Conservation (phyloP, 1,284 basidiomycete species). For the Puccinia hordei region DNA sequence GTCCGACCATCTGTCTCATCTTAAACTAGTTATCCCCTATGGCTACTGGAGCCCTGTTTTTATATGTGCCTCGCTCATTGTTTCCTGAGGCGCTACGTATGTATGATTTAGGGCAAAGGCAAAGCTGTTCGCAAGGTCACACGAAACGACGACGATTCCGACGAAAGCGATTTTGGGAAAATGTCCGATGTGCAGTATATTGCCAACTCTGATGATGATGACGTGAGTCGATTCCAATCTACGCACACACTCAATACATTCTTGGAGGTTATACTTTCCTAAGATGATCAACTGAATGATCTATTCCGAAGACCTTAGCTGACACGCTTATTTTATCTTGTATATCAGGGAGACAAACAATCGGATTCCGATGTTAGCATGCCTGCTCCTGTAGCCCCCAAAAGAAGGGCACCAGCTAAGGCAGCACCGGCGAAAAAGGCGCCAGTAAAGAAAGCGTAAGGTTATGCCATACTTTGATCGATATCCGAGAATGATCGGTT, state of each 20-base stretch:
- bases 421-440: conserved; percentile 60
- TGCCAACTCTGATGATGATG: conserved; percentile 28
- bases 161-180: conserved; percentile 54
- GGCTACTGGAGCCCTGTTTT: background rate
- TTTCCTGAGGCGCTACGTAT: conserved; percentile 25
- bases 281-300: conserved; percentile 1
- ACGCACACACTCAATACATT: background rate
- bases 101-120: conserved; percentile 52
- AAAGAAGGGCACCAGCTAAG: background rate
- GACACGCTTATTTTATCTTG: background rate
- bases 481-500: background rate
- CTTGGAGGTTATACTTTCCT: background rate
- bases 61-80: conserved; percentile 9
- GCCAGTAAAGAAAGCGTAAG: conserved; percentile 53
- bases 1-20: conserved; percentile 56
- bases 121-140: conserved; percentile 48
- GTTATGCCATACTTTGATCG: background rate
- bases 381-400: conserved; percentile 60
- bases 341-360: background rate
- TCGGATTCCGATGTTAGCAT: conserved; percentile 49
- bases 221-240: background rate
- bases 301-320: background rate
- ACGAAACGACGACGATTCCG: conserved; percentile 53
- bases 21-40: conserved; percentile 51
- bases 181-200: conserved; percentile 32